Evolutionary conservation across 176 grass and related monocot species (phyloP), one percentile per base, ranked within the genome.

Genomic region (Eremochloa ophiuroides): DNA sequence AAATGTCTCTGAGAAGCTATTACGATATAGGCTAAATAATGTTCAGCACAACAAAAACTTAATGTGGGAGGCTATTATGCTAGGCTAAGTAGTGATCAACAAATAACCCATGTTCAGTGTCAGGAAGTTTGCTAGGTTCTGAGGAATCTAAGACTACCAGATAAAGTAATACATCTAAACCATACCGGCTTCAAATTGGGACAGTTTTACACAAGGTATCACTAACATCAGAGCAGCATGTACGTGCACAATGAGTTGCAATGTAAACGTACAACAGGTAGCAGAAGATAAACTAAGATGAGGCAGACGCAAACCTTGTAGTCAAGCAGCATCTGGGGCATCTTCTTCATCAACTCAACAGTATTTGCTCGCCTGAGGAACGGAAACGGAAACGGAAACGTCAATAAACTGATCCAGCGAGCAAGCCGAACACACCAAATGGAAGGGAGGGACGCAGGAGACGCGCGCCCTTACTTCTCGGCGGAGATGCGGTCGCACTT

Each of bases 251-350:
- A 14, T 35, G 60, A 22, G 61, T 62, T 5, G 25, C 56, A 35
- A 71, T 17, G 20, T 15, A 74, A 47, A 20, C 7, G 1, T 31
- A 59, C 37, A 74, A 16, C 15, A 47, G 1, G 40, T 15, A 56
- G 37, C 42, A 51, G 18, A 26, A 50, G 22, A 74, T 11, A 2
- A 46, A 35, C 4, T 37, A 63, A 78, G 44, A 72, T 43, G 47
- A 84, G 35, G 48, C 68, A 33, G 40, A 23, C 8, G 23, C 80
- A 61, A 46, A 94, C 92, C 92, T 94, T 94, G 66, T 91, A 94
- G 82, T 91, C 92, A 68, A 92, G 84, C 55, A 92, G 86, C 86
- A 92, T 89, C 66, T 92, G 83, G 11, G 92, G 83, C 89, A 94
- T 91, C 87, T 91, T 91, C 73, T 81, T 91, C 89, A 91, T 94